A percentile compares a stretch with the other conserved stretches of the same genome.
Evolutionary conservation across 1,284 basidiomycete species (phyloP).

Genomic region (Austroboletus rostrupii): DNA sequence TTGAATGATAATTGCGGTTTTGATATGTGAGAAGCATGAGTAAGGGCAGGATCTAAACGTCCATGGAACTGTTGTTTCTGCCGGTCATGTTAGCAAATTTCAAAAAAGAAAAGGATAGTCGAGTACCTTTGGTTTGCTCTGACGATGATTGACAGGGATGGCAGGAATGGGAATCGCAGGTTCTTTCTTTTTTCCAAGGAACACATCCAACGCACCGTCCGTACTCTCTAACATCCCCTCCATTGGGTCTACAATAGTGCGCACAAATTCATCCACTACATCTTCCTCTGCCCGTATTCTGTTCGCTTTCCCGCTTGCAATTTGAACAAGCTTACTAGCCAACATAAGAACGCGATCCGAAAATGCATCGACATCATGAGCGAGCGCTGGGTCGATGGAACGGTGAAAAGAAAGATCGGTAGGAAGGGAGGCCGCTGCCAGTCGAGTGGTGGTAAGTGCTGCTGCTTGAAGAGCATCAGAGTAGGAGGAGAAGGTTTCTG

Average conservation of each 20-base stretch:
- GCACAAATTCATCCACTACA: constrained; percentile 76
- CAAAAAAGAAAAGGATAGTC: not conserved
- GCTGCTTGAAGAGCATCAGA: constrained; percentile 52
- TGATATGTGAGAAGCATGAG: constrained; percentile 63
- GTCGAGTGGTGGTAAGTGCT: constrained; percentile 59
- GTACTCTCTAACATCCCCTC: constrained; percentile 85
- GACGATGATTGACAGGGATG: constrained; percentile 8
- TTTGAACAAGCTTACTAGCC: constrained; percentile 58
- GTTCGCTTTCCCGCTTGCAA: constrained; percentile 40
- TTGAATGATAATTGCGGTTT: constrained; percentile 82
- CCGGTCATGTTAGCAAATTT: constrained; percentile 6
- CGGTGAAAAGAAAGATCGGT: constrained; percentile 80
- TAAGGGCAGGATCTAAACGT: constrained; percentile 54
- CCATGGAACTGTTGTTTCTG: constrained; percentile 36
- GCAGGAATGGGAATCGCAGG: constrained; percentile 57
- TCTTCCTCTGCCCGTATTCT: constrained; percentile 72
- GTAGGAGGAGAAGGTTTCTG: constrained; percentile 36
- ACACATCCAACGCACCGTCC: constrained; percentile 79
- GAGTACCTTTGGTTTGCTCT: constrained; percentile 21
- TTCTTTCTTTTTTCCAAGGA: constrained; percentile 67
- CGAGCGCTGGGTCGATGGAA: constrained; percentile 73
- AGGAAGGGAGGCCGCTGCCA: constrained; percentile 53
- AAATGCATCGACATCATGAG: constrained; percentile 60
- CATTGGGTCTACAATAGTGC: constrained; percentile 76
- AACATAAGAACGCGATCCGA: constrained; percentile 59